Evolutionary conservation across 306 rosid species (phyloP).

Genomic region (Macrotyloma uniflorum): DNA sequence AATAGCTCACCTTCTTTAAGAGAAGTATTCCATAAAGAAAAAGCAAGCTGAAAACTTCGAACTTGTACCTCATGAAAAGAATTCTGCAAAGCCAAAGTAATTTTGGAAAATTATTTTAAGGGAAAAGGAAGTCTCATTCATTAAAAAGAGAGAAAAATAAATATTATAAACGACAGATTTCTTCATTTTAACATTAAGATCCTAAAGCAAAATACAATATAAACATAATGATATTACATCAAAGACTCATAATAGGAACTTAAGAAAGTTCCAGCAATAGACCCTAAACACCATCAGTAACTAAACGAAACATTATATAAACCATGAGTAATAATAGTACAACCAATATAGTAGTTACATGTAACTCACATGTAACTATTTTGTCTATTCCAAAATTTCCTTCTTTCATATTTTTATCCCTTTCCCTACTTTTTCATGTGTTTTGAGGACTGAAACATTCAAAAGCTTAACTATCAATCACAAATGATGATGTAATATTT

Average conservation of each 20-base stretch:
- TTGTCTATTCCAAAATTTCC: constrained; percentile 2
- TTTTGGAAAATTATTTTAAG: constrained; percentile 2
- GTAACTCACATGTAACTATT: neutral
- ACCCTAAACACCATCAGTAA: constrained; percentile 10
- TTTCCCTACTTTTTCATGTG: neutral
- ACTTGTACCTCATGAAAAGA: constrained; percentile 76
- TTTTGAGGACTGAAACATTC: constrained; percentile 2
- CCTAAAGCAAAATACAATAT: neutral
- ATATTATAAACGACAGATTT: constrained; percentile 13
- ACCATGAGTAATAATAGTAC: constrained; percentile 22
- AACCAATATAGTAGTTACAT: too few species aligned
- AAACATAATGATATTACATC: constrained; percentile 17
- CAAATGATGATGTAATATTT: constrained; percentile 4
- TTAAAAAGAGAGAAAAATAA: neutral
- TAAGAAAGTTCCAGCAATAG: too few species aligned
- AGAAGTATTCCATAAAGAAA: constrained; percentile 79
- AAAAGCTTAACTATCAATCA: constrained; percentile 10
- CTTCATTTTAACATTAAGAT: constrained; percentile 18
- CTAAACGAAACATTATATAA: constrained; percentile 12
- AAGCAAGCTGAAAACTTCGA: constrained; percentile 86
- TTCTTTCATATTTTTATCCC: neutral
- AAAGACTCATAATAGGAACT: neutral
- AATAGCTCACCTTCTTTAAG: constrained; percentile 70
- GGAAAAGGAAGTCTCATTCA: constrained; percentile 22
- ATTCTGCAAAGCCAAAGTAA: constrained; percentile 58